Base-by-base conservation (phyloP, 306 rosid genomes). In the Dryas octopetala region DNA sequence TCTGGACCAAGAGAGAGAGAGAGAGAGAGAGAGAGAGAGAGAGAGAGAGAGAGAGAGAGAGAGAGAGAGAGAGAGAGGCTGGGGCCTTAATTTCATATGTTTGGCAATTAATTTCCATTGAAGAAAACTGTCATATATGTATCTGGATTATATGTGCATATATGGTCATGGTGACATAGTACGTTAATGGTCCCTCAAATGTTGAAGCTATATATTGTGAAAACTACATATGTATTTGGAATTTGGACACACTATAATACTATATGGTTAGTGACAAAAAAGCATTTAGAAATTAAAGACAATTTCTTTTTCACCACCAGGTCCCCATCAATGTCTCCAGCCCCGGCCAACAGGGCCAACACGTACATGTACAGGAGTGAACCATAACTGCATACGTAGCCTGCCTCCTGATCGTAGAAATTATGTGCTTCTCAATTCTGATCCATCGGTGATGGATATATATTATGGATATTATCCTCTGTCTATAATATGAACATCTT, bases 351-450 rank as follows among this genome's bases (percentile, higher is more conserved):
- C 68, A 15, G 45, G 2, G 46, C 54, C 61, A 69, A 65, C 87
- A 15, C 81, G 58, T 53, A 62, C 80, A 17, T 83, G 62, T 58
- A 62, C 80, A 77, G 80, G 82, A 72, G 90, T 91, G 97, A 91
- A 80, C 83, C 44, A 62, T 32, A 83, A 45, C 81, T 7, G 28
- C 78, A 71, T 79, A 91, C 97, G 96, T 89, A 86, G 96, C 96
- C 65, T 38, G 47, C 76, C 83, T 89, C 84, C 0, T 80, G 2
- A 91, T 91, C 97, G 45, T 64, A 73, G 1, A 23, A 59, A 76
- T 81, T 76, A 45, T 45, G 66, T 74, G 72, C 72, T 73, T 72
- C 54, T 64, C 4, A 49, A 7, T 3, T 79, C 46, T 45, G 54
- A 72, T 71, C 44, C 10, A 38, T 61, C 19, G 10, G 38, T 61